Percentiles rank a stretch among this genome's conserved stretches.
Conservation (phyloP, 2,329 filamentous ascomycete genomes). For the Colletotrichum sublineola region DNA sequence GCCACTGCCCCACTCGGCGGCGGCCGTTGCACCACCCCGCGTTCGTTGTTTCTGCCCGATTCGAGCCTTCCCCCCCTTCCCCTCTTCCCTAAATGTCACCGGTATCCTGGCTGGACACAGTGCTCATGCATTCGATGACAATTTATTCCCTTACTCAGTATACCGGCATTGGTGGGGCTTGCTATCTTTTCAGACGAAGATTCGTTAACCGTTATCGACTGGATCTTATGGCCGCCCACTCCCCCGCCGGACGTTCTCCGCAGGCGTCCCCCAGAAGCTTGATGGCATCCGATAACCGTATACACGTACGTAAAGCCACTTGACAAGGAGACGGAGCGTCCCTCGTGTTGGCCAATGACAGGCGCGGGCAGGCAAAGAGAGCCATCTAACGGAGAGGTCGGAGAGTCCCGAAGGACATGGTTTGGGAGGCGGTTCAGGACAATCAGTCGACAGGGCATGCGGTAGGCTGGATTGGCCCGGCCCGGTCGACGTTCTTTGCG, state of each 20-base stretch:
- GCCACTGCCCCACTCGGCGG: constrained; percentile 20
- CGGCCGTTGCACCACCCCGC: constrained; percentile 24
- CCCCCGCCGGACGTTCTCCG: constrained; percentile 30
- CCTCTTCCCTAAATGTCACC: background rate
- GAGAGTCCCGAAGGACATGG: constrained; percentile 3
- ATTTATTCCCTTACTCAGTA: constrained; percentile 28
- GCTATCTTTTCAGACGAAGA: background rate
- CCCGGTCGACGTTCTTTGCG: constrained; percentile 29
- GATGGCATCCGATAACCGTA: constrained; percentile 12
- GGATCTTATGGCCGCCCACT: background rate
- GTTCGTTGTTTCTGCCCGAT: background rate
- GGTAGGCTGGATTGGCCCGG: constrained; percentile 13
- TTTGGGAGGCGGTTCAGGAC: background rate
- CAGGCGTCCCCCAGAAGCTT: background rate
- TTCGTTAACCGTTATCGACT: constrained; percentile 1
- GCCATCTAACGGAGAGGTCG: background rate
- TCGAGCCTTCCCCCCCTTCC: background rate
- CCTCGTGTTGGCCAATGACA: constrained; percentile 20
- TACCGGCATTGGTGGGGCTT: constrained; percentile 2
- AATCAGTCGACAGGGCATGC: constrained; percentile 4
- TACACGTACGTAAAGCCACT: constrained; percentile 4
- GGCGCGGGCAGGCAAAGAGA: background rate
- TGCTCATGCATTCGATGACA: constrained; percentile 32
- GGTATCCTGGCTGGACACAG: constrained; percentile 1
- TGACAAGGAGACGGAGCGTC: constrained; percentile 1